phyloP scores from a whole-genome alignment of 257 asterid species.

The Solanum corneliomulleri region DNA sequence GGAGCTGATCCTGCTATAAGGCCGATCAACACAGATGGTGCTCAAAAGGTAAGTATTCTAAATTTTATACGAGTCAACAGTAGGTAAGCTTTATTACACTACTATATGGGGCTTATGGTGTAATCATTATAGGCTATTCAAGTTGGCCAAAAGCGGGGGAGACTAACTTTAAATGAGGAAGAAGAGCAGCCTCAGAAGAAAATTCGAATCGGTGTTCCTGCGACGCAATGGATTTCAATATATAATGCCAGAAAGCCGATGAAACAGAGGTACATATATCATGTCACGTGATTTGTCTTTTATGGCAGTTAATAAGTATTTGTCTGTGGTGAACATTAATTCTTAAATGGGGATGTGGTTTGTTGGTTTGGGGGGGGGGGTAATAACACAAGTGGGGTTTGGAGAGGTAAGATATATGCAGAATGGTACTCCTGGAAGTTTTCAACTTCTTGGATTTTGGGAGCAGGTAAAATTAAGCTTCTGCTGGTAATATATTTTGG shows the following conservation, averaged over 20 bases:
- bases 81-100: background rate
- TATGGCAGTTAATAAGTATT: background rate
- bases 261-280: constrained; percentile 28
- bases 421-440: background rate
- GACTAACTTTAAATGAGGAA: constrained; percentile 22
- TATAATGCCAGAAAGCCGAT: constrained; percentile 39
- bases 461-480: background rate
- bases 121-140: constrained; percentile 14
- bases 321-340: background rate
- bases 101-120: background rate
- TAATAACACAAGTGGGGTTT: background rate
- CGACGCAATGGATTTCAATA: constrained; percentile 38
- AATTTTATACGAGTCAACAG: background rate
- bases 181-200: constrained; percentile 36
- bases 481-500: background rate
- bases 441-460: background rate
- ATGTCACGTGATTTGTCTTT: background rate
- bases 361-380: background rate
- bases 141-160: constrained; percentile 29
- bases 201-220: constrained; percentile 30
- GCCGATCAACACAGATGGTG: constrained; percentile 41
- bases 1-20: constrained; percentile 34
- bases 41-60: constrained; percentile 24
- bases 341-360: background rate
- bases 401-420: background rate